Conservation (phyloP, 192 early-diverging fungal genomes). For the Ambispora gerdemannii region DNA sequence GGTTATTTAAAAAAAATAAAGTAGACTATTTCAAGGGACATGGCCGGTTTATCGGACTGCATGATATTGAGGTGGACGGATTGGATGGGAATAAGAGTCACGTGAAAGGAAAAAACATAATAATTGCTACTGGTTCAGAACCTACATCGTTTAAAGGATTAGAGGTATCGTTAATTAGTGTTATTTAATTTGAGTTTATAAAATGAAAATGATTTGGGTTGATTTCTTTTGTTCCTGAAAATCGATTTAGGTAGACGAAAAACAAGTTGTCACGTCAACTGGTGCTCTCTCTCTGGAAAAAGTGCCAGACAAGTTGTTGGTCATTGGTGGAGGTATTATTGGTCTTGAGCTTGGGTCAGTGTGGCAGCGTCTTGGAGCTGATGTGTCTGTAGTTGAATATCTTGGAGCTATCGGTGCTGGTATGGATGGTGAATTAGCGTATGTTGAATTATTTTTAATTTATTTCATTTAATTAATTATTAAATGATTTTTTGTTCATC, state of each 20-base stretch:
- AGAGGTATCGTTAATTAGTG: slow-evolving; percentile 44
- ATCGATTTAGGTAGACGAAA: slow-evolving; percentile 74
- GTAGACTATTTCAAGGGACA: slow-evolving; percentile 94
- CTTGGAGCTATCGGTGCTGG: slow-evolving; percentile 90
- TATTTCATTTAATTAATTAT: not conserved
- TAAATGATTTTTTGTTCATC: not conserved
- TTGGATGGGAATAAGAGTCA: slow-evolving; percentile 70
- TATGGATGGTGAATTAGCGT: slow-evolving; percentile 94
- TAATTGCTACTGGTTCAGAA: slow-evolving; percentile 98
- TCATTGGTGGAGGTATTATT: slow-evolving; percentile 99
- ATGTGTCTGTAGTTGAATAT: slow-evolving; percentile 96
- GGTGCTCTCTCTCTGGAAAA: slow-evolving; percentile 91
- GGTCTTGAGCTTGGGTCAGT: slow-evolving; percentile 98
- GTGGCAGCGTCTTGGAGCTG: slow-evolving; percentile 91
- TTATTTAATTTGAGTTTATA: not conserved
- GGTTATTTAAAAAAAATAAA: slow-evolving; percentile 97
- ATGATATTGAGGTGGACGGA: slow-evolving; percentile 78
- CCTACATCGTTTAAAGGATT: slow-evolving; percentile 90
- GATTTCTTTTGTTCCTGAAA: slow-evolving; percentile 1
- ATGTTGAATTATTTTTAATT: slow-evolving; percentile 31
- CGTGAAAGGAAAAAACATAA: slow-evolving; percentile 91
- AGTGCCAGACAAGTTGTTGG: slow-evolving; percentile 97
- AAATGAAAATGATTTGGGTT: not conserved
- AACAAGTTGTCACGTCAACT: slow-evolving; percentile 96
- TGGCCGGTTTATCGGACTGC: slow-evolving; percentile 74